phyloP scores from a whole-genome alignment of 352 stramenopile species.

The Globisporangium barbulae region DNA sequence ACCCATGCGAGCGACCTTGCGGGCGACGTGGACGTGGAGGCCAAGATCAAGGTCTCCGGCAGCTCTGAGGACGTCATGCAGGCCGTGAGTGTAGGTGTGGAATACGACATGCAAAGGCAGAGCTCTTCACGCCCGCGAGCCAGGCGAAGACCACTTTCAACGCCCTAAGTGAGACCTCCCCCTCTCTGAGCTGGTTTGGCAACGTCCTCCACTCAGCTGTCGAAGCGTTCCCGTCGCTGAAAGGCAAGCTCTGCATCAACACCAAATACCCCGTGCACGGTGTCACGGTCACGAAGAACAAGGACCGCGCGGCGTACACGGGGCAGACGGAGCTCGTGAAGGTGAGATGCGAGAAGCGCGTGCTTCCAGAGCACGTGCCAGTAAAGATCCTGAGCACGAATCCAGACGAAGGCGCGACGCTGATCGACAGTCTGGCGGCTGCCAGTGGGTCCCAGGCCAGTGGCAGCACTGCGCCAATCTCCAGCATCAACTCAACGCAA shows the following conservation, averaged over 20 bases:
- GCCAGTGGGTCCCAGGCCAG: not conserved
- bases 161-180: too few relatives aligned
- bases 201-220: not conserved
- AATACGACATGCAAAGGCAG: too few relatives aligned
- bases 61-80: too few relatives aligned
- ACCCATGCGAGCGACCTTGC: too few relatives aligned
- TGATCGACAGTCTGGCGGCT: not conserved
- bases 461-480: not conserved
- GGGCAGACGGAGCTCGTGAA: not conserved
- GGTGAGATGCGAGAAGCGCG: not conserved
- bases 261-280: not conserved
- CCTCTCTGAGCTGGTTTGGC: not conserved
- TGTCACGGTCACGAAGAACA: not conserved
- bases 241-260: not conserved
- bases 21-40: too few relatives aligned
- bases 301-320: not conserved
- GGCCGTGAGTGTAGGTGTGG: too few relatives aligned
- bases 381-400: not conserved
- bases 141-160: not conserved
- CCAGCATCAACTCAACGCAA: not conserved
- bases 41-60: too few relatives aligned
- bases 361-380: not conserved
- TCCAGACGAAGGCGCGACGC: not conserved
- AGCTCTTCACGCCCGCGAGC: too few relatives aligned
- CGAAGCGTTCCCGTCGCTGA: not conserved